Conservation (phyloP, 2,329 filamentous ascomycete genomes). For the Apiospora sp. region DNA sequence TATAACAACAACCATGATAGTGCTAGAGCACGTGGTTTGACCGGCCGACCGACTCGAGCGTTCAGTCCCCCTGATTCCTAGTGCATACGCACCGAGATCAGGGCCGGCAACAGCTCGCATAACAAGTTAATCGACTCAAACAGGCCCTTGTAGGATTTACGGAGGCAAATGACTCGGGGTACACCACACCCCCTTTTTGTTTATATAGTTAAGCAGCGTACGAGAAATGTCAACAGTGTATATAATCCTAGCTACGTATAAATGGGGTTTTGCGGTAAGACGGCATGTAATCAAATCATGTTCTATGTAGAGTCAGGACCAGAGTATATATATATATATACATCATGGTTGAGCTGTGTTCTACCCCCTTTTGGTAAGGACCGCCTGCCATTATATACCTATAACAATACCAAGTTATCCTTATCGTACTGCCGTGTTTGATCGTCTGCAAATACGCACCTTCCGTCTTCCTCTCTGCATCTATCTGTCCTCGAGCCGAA, state of each 20-base stretch:
- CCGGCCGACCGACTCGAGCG: neutral
- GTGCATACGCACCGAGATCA: neutral
- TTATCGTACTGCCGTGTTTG: neutral
- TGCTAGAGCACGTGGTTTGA: neutral
- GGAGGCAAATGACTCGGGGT: slow-evolving; percentile 1
- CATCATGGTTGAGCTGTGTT: neutral
- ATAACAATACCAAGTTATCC: neutral
- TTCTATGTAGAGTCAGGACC: neutral
- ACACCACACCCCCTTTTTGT: neutral
- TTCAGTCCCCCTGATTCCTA: neutral
- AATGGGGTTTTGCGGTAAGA: no score
- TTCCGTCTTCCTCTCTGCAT: neutral
- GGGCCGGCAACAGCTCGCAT: neutral
- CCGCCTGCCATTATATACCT: neutral
- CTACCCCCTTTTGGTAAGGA: neutral
- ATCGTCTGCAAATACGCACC: neutral
- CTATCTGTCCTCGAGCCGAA: neutral
- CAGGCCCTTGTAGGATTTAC: neutral
- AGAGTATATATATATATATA: neutral
- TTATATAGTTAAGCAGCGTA: neutral
- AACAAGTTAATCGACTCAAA: neutral
- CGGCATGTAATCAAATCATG: neutral
- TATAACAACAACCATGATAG: neutral
- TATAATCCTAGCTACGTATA: neutral
- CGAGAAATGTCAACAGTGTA: neutral